Conservation (phyloP, 257 asterid species). For the Voacanga thouarsii region DNA sequence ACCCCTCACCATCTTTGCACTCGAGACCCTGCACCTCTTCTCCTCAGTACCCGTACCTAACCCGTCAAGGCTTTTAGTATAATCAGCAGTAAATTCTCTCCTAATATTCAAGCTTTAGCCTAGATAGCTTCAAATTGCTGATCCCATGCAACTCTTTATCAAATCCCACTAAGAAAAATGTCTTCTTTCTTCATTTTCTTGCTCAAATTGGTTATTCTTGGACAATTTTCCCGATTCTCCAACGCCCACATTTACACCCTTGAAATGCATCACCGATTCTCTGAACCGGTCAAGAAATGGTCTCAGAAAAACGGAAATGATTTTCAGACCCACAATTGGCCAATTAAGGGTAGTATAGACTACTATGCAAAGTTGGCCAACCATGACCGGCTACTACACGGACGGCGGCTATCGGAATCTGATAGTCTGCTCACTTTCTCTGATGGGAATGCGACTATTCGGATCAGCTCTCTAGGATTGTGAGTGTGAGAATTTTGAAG, state of each 20-base stretch:
- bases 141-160: slow-evolving; percentile 1
- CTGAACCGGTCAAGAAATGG: slow-evolving; percentile 66
- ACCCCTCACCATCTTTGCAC: background rate
- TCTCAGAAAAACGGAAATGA: slow-evolving; percentile 26
- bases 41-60: background rate
- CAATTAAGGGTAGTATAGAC: slow-evolving; percentile 51
- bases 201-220: slow-evolving; percentile 22
- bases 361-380: slow-evolving; percentile 53
- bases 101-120: slow-evolving; percentile 1
- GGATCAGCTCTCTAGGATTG: slow-evolving; percentile 77
- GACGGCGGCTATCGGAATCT: slow-evolving; percentile 40
- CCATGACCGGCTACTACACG: slow-evolving; percentile 49
- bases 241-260: slow-evolving; percentile 51
- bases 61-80: background rate
- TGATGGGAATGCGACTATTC: slow-evolving; percentile 63
- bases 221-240: slow-evolving; percentile 25
- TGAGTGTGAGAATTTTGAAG: slow-evolving; percentile 27
- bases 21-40: background rate
- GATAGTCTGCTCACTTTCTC: slow-evolving; percentile 57
- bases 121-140: background rate
- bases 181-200: slow-evolving; percentile 26
- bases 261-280: slow-evolving; percentile 85
- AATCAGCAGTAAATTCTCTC: slow-evolving; percentile 3
- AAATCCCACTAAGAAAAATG: slow-evolving; percentile 38
- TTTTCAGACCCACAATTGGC: slow-evolving; percentile 42